Base-by-base conservation (phyloP, 768 basidiomycete species). In the Pisolithus microcarpus region DNA sequence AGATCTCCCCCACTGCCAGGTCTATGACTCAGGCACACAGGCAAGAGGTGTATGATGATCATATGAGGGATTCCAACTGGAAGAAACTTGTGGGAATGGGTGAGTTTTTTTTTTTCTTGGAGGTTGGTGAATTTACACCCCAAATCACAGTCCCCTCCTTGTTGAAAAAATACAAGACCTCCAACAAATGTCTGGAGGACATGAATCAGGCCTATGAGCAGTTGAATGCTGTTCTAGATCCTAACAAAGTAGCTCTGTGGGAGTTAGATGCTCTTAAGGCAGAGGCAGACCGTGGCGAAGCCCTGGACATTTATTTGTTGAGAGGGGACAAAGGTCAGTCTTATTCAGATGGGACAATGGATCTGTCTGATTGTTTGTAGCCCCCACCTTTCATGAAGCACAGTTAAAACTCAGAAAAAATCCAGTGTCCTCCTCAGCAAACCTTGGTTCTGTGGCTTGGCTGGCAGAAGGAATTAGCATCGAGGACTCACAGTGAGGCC, bases 61-160 rank as follows among this genome's bases (percentile, higher is more conserved):
- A 63, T 39, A 69, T 69, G 66, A 52, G 53, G 9, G 65, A 71
- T 28, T 65, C 56, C 0, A 70, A 71, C 43, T 69, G 61, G 58
- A 67, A 67, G 28, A 71, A 69, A 36, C 39, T 63, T 5, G 54
- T 62, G 13, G 51, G 59, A 18, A 60, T 60, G 5, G 54, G 63
- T 64, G 36, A 42, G 51, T 37, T 4, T 43, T 49, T 46, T 21
- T 55, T 46, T 15, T 50, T 24, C 24, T 18, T 1, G 4, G n/a
- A 40, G 15, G 39, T 7, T 10, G 39, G 7, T n/a, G 4, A 38
- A 24, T 23, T 40, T 40, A 19, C 11, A 18, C 39, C 15, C 16
- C 13, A n/a, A 39, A 18, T 18, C n/a, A 4, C 21, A 40, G 39
- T 40, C 7, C 26, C 36, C 4, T 40, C 15, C 26, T 40, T 48